Conservation (phyloP, 805 yeast genomes). For the Saccharomyces paradoxus region DNA sequence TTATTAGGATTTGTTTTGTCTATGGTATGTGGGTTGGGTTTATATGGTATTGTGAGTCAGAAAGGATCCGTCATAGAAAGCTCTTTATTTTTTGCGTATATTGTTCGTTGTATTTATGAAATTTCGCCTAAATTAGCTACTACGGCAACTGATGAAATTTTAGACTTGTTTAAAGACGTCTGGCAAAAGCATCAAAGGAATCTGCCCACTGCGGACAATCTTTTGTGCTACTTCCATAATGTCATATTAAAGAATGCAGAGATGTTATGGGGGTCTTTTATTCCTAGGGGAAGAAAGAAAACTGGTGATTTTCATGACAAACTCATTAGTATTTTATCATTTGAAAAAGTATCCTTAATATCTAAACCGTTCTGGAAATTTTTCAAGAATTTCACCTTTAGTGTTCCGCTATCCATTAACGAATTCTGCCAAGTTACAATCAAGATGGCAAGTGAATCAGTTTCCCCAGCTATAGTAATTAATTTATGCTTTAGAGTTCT, state of each 20-base stretch:
- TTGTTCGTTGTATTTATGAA: conserved; percentile 87
- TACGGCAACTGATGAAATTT: conserved; percentile 38
- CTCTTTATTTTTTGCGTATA: conserved; percentile 77
- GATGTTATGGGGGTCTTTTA: conserved; percentile 22
- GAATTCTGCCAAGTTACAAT: conserved; percentile 30
- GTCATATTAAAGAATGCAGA: conserved; percentile 22
- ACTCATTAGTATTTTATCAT: neutral
- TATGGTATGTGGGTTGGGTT: conserved; percentile 59
- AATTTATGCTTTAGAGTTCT: conserved; percentile 79
- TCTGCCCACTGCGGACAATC: conserved; percentile 28
- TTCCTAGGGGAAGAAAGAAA: conserved; percentile 11
- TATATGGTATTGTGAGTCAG: conserved; percentile 76
- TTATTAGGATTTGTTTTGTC: conserved; percentile 81
- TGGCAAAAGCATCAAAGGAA: conserved; percentile 30
- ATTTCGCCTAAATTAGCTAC: conserved; percentile 82
- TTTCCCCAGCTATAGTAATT: conserved; percentile 73
- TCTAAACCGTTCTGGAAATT: conserved; percentile 25
- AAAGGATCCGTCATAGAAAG: conserved; percentile 88
- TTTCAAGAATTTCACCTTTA: conserved; percentile 23
- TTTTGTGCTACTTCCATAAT: conserved; percentile 24
- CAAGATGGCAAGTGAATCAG: conserved; percentile 45
- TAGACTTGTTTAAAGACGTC: conserved; percentile 32
- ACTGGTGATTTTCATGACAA: conserved; percentile 1
- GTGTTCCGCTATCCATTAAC: conserved; percentile 27
- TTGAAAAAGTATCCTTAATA: conserved; percentile 7